Base-by-base conservation (phyloP, 495 filamentous ascomycete species). In the Talaromyces adpressus region DNA sequence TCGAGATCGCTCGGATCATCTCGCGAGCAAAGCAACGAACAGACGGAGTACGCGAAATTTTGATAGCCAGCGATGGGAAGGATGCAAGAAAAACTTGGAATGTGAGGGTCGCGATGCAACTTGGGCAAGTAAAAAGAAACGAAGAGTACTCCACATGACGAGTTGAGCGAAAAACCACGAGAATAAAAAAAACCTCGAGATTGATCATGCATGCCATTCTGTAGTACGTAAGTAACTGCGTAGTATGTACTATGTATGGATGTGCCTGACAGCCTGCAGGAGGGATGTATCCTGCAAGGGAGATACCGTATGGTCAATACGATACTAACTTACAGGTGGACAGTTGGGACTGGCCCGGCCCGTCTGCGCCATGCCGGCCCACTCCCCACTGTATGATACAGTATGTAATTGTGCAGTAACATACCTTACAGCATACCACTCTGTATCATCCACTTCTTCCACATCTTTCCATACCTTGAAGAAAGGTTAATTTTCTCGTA, bases 181-280 rank as follows among this genome's bases (percentile, higher is more conserved):
- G 59, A 25, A 27, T 2, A 25, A 16, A 29, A 56, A 18, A n/a
- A 34, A 27, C 4, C 58, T 49, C 59, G 41, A 51, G 59, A 49
- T 14, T 20, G 41, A 45, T 39, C 36, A 61, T 61, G 59, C 59
- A 61, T 22, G 57, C 41, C 22, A 34, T 47, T 45, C 32, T 6
- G 14, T n/a, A 47, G 59, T 61, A 56, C 52, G 22, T 22, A 25
- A 54, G 9, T 11, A 2, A 56, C 52, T 29, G 52, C 27, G 12
- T 29, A 27, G 2, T 27, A 27, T n/a, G n/a, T 27, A 27, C 2
- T 27, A 12, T 49, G 22, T 56, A 56, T 22, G 36, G n/a, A 56
- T 56, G 58, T 60, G 49, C 58, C 58, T 60, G 58, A 60, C 58
- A 60, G 57, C 30, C 57, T 59, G 57, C 57, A 59, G 32, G 57